These are phyloP conservation scores for Monosporascus sp. DNA, from an alignment of 2,329 filamentous ascomycete genomes.

Conservation along the genomic window DNA sequence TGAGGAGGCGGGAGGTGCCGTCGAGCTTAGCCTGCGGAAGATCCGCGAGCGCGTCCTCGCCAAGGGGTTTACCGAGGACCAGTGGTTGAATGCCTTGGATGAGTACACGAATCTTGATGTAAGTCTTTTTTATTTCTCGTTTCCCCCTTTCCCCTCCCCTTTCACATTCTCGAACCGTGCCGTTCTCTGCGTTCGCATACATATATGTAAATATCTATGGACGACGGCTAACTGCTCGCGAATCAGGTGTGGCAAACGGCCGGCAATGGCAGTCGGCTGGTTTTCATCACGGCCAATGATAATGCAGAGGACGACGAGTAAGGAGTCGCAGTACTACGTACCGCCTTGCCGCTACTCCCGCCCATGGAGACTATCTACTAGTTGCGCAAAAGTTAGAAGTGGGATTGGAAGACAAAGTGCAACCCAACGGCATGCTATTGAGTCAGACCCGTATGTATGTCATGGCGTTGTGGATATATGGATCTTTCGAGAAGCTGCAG, in stretches of 20 bases:
- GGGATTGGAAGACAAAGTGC: too few relatives aligned
- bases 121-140: constrained; percentile 42
- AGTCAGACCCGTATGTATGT: too few relatives aligned
- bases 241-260: constrained; percentile 68
- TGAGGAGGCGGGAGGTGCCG: constrained; percentile 35
- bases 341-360: not conserved
- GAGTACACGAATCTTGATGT: constrained; percentile 88
- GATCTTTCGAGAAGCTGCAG: too few relatives aligned
- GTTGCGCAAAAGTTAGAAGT: too few relatives aligned
- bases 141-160: not conserved
- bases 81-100: constrained; percentile 79
- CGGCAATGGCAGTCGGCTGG: constrained; percentile 62
- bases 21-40: constrained; percentile 79
- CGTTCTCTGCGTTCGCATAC: constrained; percentile 29
- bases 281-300: constrained; percentile 54
- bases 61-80: constrained; percentile 94
- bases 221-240: too few relatives aligned
- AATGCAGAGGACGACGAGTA: constrained; percentile 16
- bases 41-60: constrained; percentile 89
- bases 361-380: not conserved
- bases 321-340: not conserved
- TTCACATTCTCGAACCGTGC: not conserved
- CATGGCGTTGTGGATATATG: too few relatives aligned
- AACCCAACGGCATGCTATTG: too few relatives aligned
- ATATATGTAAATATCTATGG: not conserved